Evolutionary conservation across 2,329 filamentous ascomycete species (phyloP).

Genomic region (Westerdykella ornata): DNA sequence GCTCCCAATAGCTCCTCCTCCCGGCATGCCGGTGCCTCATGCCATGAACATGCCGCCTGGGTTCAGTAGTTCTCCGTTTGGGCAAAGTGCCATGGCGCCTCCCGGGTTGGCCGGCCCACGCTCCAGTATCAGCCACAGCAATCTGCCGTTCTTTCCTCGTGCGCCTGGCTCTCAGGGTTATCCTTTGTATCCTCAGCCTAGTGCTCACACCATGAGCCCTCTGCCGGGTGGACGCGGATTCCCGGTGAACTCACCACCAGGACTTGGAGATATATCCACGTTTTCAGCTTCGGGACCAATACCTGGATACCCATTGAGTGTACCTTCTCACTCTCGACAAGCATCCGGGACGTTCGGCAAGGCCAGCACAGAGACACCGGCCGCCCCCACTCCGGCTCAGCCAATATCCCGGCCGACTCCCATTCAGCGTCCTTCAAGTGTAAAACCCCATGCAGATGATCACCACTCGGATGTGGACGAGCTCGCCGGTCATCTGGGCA

Average conservation of each 20-base stretch:
- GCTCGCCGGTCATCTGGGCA: slow-evolving; percentile 74
- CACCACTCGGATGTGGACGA: slow-evolving; percentile 58
- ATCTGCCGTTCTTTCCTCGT: slow-evolving; percentile 51
- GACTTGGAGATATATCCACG: slow-evolving; percentile 42
- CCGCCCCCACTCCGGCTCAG: slow-evolving; percentile 50
- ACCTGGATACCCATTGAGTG: slow-evolving; percentile 36
- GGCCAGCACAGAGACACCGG: slow-evolving; percentile 52
- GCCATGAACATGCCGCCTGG: slow-evolving; percentile 45
- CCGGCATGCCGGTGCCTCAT: slow-evolving; percentile 53
- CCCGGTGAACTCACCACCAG: slow-evolving; percentile 51
- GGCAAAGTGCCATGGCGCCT: slow-evolving; percentile 49
- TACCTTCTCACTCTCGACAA: slow-evolving; percentile 64
- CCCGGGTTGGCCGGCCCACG: slow-evolving; percentile 50
- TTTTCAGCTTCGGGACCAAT: slow-evolving; percentile 36
- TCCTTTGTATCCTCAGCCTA: slow-evolving; percentile 52
- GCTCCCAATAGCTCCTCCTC: slow-evolving; percentile 56
- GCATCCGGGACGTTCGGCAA: slow-evolving; percentile 59
- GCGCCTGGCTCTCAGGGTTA: slow-evolving; percentile 49
- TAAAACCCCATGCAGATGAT: slow-evolving; percentile 47
- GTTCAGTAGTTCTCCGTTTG: slow-evolving; percentile 46
- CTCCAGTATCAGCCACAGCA: slow-evolving; percentile 43
- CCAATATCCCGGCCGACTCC: slow-evolving; percentile 78
- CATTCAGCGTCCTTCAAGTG: slow-evolving; percentile 79
- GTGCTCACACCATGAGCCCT: slow-evolving; percentile 49
- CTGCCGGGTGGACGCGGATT: slow-evolving; percentile 55